phyloP scores from a whole-genome alignment of 352 stramenopile species.

The Blastocystis sp. region DNA sequence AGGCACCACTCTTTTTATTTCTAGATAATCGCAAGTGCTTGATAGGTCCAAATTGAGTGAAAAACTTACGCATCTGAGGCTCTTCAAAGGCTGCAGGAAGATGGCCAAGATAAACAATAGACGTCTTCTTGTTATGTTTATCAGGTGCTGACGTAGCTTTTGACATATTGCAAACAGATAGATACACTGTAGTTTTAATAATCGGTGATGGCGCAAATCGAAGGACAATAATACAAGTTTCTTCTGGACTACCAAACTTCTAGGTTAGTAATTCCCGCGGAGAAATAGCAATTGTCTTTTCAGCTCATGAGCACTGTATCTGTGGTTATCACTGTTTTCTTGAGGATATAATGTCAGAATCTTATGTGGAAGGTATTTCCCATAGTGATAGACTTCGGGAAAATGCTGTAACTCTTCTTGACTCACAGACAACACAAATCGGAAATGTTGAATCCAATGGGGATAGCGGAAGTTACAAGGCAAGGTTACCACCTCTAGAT shows the following conservation, averaged over 20 bases:
- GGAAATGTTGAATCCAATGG: not conserved
- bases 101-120: conserved; percentile 92
- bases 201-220: not conserved
- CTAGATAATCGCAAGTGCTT: conserved; percentile 84
- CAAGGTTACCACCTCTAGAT: not conserved
- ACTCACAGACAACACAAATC: not conserved
- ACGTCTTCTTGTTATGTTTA: conserved; percentile 28
- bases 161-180: not conserved
- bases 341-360: conserved; percentile 4
- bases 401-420: not conserved
- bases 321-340: conserved; percentile 5
- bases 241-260: not conserved
- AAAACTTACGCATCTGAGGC: conserved; percentile 87
- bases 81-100: conserved; percentile 91
- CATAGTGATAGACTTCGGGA: not conserved
- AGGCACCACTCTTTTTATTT: conserved; percentile 86
- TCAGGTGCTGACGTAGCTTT: not conserved
- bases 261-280: not conserved
- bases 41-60: conserved; percentile 90
- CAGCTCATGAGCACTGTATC: not conserved
- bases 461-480: not conserved
- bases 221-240: too few relatives aligned
- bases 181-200: not conserved
- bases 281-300: not conserved
- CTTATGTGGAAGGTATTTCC: not conserved